phyloP scores from a whole-genome alignment of 2,329 filamentous ascomycete genomes.

The Calonectria henricotiae region DNA sequence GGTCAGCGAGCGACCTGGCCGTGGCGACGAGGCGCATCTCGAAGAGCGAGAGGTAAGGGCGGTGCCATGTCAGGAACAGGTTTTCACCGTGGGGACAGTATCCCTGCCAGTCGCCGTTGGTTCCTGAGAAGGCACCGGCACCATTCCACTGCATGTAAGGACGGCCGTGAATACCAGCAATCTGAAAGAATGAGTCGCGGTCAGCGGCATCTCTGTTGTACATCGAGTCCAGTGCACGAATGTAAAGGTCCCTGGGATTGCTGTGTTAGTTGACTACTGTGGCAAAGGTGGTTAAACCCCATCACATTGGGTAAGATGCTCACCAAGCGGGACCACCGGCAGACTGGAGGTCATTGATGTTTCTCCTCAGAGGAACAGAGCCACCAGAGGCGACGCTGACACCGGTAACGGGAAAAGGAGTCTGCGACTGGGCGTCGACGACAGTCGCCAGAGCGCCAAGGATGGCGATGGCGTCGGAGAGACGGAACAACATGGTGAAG shows the following conservation, averaged over 20 bases:
- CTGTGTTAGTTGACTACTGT: neutral
- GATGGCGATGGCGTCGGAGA: neutral
- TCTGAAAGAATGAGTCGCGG: conserved; percentile 66
- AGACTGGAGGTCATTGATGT: conserved; percentile 34
- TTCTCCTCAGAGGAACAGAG: conserved; percentile 28
- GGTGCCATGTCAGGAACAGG: conserved; percentile 71
- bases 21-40: conserved; percentile 57
- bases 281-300: too few relatives aligned
- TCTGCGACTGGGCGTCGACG: conserved; percentile 5
- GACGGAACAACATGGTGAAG: conserved; percentile 19
- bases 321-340: conserved; percentile 33
- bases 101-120: conserved; percentile 56
- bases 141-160: conserved; percentile 63
- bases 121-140: conserved; percentile 53
- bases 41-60: conserved; percentile 69
- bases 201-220: conserved; percentile 61
- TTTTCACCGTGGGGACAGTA: conserved; percentile 68
- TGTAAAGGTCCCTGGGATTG: conserved; percentile 64
- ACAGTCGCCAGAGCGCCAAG: conserved; percentile 3
- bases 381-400: conserved; percentile 81
- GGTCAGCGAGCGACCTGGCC: conserved; percentile 4
- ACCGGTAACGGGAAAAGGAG: conserved; percentile 81
- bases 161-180: conserved; percentile 66
- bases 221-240: conserved; percentile 65
- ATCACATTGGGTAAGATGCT: neutral